A percentile compares a stretch with the other conserved stretches of the same genome.
These are phyloP conservation scores for Cyclostephanos tholiformis DNA, from an alignment of 108 stramenopile genomes.

Conservation along the genomic window DNA sequence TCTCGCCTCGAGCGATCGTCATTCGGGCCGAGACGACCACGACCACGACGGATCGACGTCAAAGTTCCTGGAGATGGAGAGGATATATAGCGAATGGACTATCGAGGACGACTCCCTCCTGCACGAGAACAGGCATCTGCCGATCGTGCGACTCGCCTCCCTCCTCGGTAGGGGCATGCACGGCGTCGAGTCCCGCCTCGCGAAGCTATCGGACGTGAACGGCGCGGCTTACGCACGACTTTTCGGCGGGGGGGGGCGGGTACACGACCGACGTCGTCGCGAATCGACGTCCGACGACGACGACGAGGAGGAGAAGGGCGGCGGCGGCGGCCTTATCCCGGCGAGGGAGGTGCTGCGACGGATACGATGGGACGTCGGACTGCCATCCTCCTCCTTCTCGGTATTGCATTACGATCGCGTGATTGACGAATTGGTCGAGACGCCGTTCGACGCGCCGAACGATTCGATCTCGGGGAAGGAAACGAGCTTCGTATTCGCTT, in stretches of 20 bases:
- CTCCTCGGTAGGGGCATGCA: slow-evolving; percentile 81
- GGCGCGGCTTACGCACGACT: slow-evolving; percentile 74
- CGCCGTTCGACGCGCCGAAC: slow-evolving; percentile 76
- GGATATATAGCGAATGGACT: slow-evolving; percentile 78
- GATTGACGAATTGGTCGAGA: slow-evolving; percentile 56
- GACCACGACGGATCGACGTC: neutral
- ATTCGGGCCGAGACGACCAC: neutral
- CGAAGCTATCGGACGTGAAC: slow-evolving; percentile 68
- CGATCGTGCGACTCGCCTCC: slow-evolving; percentile 61
- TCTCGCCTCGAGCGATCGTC: neutral
- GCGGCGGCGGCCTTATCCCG: slow-evolving; percentile 63
- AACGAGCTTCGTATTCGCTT: slow-evolving; percentile 62
- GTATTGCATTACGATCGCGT: slow-evolving; percentile 80
- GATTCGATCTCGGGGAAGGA: slow-evolving; percentile 64
- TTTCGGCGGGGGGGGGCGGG: slow-evolving; percentile 41
- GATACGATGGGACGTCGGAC: slow-evolving; percentile 73
- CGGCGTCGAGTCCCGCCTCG: slow-evolving; percentile 71
- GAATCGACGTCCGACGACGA: slow-evolving; percentile 8
- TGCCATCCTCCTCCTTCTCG: slow-evolving; percentile 54
- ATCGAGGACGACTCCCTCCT: slow-evolving; percentile 80
- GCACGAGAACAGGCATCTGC: slow-evolving; percentile 58
- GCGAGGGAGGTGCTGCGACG: slow-evolving; percentile 74
- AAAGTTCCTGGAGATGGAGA: slow-evolving; percentile 54
- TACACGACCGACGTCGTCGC: neutral
- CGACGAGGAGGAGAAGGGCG: slow-evolving; percentile 13